These are phyloP conservation scores for Blastobotrys serpentis DNA, from an alignment of 1,139 yeast genomes.

Conservation along the genomic window DNA sequence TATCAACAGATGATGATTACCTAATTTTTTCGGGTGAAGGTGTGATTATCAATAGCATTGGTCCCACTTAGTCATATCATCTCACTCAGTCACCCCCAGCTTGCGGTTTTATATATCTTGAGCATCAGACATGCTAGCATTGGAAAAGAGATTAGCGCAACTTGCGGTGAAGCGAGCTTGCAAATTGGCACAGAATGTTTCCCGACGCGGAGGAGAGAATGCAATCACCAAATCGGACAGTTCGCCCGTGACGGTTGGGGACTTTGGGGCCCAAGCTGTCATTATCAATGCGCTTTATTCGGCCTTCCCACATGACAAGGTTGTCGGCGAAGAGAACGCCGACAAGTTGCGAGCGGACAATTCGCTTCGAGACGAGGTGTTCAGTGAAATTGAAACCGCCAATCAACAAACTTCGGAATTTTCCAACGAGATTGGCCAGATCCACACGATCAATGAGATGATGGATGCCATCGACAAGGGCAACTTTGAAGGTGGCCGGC, in stretches of 20 bases:
- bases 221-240: conserved; percentile 78
- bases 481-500: conserved; percentile 68
- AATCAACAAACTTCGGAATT: conserved; percentile 31
- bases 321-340: conserved; percentile 95
- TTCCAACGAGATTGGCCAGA: conserved; percentile 36
- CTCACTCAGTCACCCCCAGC: not conserved
- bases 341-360: conserved; percentile 54
- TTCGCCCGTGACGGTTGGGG: conserved; percentile 96
- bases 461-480: conserved; percentile 75
- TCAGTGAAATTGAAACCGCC: conserved; percentile 35
- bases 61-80: too few species aligned
- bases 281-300: conserved; percentile 77
- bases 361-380: conserved; percentile 46
- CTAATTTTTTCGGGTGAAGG: too few species aligned
- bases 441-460: conserved; percentile 51
- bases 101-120: too few species aligned
- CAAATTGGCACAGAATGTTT: conserved; percentile 66
- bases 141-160: conserved; percentile 74
- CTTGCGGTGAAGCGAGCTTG: conserved; percentile 90
- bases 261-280: conserved; percentile 93
- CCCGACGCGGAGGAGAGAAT: conserved; percentile 43
- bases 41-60: too few species aligned
- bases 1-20: too few species aligned
- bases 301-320: conserved; percentile 78
- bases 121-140: conserved; percentile 13